Base-by-base conservation (phyloP, 2,329 filamentous ascomycete genomes). In the Alternaria postmessia region DNA sequence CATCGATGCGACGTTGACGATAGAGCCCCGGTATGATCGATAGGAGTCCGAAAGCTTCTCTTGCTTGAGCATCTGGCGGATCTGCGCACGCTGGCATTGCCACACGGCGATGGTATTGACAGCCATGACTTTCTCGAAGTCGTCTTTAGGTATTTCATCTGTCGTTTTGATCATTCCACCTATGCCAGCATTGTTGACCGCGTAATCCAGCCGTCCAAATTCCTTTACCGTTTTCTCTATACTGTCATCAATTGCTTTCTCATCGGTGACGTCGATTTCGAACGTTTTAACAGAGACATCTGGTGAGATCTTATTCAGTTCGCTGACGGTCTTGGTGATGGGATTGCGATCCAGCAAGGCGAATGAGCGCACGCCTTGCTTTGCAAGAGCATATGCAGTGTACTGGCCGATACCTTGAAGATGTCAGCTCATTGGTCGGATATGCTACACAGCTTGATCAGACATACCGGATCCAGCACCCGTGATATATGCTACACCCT, bases 51-150 rank as follows among this genome's bases (percentile, higher is more conserved):
- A 61, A 1, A 58, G 59, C 54, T 69, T 72, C 26, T 85, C 81
- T 67, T 87, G 85, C 43, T 78, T 77, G 16, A 85, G 62, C 84
- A 87, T 87, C 44, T 82, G 75, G 3, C 70, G 69, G 16, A 87
- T 74, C 71, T 88, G 79, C 41, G 84, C 85, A 51, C 80, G 78
- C 66, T 88, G 84, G 62, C 86, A 87, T 24, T 86, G 76, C 81
- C 85, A 88, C 0, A 88, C 82, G 4, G 86, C 87, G 43, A 82
- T 82, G 22, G 87, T 78, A 62, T 89, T 85, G 46, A 87, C 75
- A 57, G 82, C 79, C 3, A 88, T 65, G 1, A 88, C 78, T 6
- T 79, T 77, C 39, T 82, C 70, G 80, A 85, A 88, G 44, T 85
- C 83, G 1, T 78, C 77, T 51, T 83, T 77, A 1, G 76, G 73